Base-by-base conservation (phyloP, 148 eudicot genomes). In the Arbutus unedo region DNA sequence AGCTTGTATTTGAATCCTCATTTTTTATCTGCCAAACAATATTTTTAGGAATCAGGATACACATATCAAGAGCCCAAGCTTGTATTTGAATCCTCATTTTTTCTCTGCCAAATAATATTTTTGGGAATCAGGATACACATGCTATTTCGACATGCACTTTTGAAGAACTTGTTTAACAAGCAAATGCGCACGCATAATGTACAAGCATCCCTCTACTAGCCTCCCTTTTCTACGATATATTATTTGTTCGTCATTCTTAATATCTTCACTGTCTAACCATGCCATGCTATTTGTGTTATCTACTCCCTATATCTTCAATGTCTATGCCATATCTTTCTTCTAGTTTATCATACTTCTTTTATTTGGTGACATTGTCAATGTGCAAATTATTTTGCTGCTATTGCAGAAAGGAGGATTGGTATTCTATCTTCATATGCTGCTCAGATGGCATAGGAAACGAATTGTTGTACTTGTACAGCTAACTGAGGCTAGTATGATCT, bases 401-500 rank as follows among this genome's bases (percentile, higher is more conserved):
- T 41, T 87, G 82, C 95, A 92, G 95, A 92, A 74, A 90, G 95
- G 90, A 90, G 95, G 84, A 84, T 68, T 45, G 71, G 71, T 18
- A 11, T 66, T 31, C 10, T 66, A 31, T 91, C 93, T 14, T 88
- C 89, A 41, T 91, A 89, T 87, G 57, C 83, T 13, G 83, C 86
- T 72, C 88, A 88, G 88, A 43, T 67, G 78, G 81, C 86, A 45
- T 85, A 85, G 85, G 76, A 79, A 88, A 74, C 71, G 55, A 83
- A 43, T 25, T 66, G 92, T 92, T 90, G 95, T 92, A 91, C 91
- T 92, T 90, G 95, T 92, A 91, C 91, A 91, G 93, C 90, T 92
- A 87, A 91, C 95, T 49, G 88, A 89, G 91, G 90, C 87, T 75
- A 84, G 89, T 84, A 87, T 25, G 16, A 66, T 59, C 70, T 23